Conservation (phyloP, 2,329 filamentous ascomycete genomes). For the Alternaria ventricosa region DNA sequence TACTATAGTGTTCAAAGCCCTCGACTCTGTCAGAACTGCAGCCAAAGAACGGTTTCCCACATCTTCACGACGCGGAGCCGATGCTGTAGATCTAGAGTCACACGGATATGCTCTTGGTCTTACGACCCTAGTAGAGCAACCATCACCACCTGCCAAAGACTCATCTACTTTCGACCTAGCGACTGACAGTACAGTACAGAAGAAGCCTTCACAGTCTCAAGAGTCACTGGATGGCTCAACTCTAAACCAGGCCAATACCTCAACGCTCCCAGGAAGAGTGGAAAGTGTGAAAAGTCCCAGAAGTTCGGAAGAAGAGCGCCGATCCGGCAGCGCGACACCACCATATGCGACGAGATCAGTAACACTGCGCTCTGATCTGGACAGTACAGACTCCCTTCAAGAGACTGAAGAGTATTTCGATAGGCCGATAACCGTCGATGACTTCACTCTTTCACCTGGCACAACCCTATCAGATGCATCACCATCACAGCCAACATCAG, state of each 20-base stretch:
- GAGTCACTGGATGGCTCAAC: background rate
- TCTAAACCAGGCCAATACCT: background rate
- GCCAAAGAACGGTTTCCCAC: background rate
- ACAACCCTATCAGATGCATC: background rate
- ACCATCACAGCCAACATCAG: background rate
- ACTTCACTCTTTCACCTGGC: background rate
- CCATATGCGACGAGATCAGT: background rate
- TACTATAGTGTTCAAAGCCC: background rate
- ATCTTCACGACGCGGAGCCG: no score
- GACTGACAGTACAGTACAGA: background rate
- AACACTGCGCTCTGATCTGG: accelerated
- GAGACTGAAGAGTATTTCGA: background rate
- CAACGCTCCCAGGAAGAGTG: background rate
- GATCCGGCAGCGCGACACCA: background rate
- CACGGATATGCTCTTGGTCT: background rate
- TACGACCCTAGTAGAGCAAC: background rate
- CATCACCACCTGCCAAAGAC: accelerated
- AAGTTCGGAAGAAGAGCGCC: background rate
- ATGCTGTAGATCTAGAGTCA: no score
- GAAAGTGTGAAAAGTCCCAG: background rate
- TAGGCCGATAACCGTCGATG: background rate
- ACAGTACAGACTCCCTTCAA: background rate
- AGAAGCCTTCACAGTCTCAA: background rate
- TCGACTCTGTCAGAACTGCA: background rate
- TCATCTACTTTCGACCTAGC: background rate